Conservation (phyloP, 2,329 filamentous ascomycete genomes). For the Pestalotiopsis sp. region DNA sequence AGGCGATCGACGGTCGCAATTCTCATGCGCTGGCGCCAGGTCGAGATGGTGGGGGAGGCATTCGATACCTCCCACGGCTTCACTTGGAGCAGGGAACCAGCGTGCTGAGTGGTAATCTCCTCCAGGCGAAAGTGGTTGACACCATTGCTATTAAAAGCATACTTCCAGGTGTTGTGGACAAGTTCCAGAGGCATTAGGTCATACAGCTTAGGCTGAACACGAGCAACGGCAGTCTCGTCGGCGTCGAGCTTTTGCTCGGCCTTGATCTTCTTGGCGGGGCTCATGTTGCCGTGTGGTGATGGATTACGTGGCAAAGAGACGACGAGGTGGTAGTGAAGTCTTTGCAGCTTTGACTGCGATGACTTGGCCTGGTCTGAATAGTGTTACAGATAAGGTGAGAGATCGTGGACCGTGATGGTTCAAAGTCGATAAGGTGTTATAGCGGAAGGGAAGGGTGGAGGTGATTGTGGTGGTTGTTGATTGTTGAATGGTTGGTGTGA, state of each 20-base stretch:
- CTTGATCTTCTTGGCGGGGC: neutral
- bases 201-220: neutral
- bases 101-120: neutral
- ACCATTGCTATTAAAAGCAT: constrained; percentile 6
- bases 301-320: too few species aligned
- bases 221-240: neutral
- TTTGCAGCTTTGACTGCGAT: too few species aligned
- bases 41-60: neutral
- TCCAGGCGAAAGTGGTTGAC: constrained; percentile 21
- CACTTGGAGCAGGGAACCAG: neutral
- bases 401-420: too few species aligned
- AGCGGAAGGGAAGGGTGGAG: too few species aligned
- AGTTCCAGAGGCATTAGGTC: constrained; percentile 19
- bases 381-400: too few species aligned
- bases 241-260: neutral
- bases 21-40: neutral
- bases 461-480: too few species aligned
- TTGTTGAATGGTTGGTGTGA: too few species aligned
- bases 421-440: too few species aligned
- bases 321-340: too few species aligned
- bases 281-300: neutral
- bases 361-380: accelerated
- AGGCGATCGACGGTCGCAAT: neutral
- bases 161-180: constrained; percentile 23
- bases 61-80: neutral